Evolutionary conservation across 495 filamentous ascomycete genomes (phyloP).

Genomic region (Apodospora peruviana): DNA sequence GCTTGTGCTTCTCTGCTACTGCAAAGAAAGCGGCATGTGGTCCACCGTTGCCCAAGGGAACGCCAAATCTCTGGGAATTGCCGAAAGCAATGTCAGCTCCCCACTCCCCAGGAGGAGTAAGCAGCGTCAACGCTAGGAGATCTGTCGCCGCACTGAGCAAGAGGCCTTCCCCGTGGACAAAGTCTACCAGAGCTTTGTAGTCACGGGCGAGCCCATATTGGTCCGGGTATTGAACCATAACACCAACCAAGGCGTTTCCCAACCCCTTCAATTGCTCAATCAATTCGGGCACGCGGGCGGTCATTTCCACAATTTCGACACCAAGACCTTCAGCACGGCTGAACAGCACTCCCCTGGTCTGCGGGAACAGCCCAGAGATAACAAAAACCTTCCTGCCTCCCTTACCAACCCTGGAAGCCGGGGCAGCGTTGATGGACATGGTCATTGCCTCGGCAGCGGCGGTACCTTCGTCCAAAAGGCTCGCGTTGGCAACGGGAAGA

Average conservation of each 20-base stretch:
- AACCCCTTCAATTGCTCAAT: conserved; percentile 61
- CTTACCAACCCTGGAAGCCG: conserved; percentile 65
- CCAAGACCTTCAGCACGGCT: conserved; percentile 93
- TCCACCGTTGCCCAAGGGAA: conserved; percentile 90
- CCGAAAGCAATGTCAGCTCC: conserved; percentile 97
- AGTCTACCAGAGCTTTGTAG: conserved; percentile 66
- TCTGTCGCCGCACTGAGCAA: conserved; percentile 90
- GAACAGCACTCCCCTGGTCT: conserved; percentile 80
- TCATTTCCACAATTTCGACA: conserved; percentile 67
- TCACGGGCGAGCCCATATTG: conserved; percentile 78
- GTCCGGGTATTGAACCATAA: conserved; percentile 92
- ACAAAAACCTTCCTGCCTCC: conserved; percentile 77
- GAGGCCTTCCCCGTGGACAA: conserved; percentile 72
- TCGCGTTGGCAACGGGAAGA: conserved; percentile 89
- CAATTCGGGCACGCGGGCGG: conserved; percentile 57
- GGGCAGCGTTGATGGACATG: conserved; percentile 74
- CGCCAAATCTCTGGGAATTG: conserved; percentile 89
- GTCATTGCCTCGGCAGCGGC: conserved; percentile 98
- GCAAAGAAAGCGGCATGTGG: conserved; percentile 98
- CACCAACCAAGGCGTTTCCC: conserved; percentile 82
- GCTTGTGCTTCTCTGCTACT: conserved; percentile 85
- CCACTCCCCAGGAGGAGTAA: conserved; percentile 92
- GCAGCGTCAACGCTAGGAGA: conserved; percentile 78
- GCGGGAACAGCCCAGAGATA: conserved; percentile 76
- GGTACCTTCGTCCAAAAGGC: conserved; percentile 87